Base-by-base conservation (phyloP, 805 yeast genomes). In the Barnettozyma populi region DNA sequence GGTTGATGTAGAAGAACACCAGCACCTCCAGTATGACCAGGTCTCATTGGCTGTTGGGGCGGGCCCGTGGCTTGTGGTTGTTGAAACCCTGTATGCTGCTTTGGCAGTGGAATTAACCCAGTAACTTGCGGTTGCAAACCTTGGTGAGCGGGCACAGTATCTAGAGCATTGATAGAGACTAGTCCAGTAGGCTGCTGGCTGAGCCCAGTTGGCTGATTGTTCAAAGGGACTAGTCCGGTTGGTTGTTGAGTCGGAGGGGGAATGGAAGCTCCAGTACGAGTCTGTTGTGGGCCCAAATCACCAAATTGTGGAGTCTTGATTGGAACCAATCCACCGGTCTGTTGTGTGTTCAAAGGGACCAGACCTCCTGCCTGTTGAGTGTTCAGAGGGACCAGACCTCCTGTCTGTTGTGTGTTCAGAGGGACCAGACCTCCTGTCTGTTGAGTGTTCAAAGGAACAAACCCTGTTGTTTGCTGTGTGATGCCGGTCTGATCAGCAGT, bases 191-290 rank as follows among this genome's bases (percentile, higher is more conserved):
- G 52, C 54, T 73, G 72, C n/a, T 67, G 59, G 19, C 50, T 62
- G 51, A 59, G 59, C 25, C 57, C 61, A 11, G 60, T 55, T 23
- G 43, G 49, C 35, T 55, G 60, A n/a, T 24, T 37, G 23, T 62
- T 36, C 45, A 84, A 78, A 44, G 82, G 76, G 23, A 27, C 31
- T 20, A 45, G 24, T 5, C 51, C 87, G 2, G 92, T 84, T 47
- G 76, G 76, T 60, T 84, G 90, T 14, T 83, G 77, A 48, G 73
- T 79, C 44, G 78, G 31, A 13, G 34, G 21, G 14, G 40, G 35
- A 14, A 11, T 2, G 7, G 45, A n/a, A 23, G 32, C 66, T 5
- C 25, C 25, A 10, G 37, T 3, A 21, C 16, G 13, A 7, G 37
- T 18, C 19, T 29, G 25, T 18, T 43, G 45, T 13, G 41, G 20